Conservation (phyloP, 441 rosid species). For the Arabidopsis lyrata region DNA sequence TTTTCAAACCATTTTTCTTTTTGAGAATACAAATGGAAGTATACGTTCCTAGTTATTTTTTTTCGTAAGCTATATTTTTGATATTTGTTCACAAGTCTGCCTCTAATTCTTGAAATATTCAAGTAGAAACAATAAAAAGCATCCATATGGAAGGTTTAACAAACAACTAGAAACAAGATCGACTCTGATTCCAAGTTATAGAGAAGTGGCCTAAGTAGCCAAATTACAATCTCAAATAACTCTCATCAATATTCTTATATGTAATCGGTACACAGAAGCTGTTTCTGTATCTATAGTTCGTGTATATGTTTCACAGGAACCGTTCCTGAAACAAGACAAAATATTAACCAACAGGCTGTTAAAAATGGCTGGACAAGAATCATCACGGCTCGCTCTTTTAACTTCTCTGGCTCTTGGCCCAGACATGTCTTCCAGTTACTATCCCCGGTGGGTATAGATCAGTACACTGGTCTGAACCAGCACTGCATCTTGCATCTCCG, state of each 20-base stretch:
- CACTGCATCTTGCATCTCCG: conserved; percentile 37
- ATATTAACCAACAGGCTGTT: conserved; percentile 68
- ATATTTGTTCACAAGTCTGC: not conserved
- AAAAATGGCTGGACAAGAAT: conserved; percentile 44
- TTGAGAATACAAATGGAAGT: conserved; percentile 1
- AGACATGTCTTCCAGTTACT: conserved; percentile 40
- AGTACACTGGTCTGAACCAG: conserved; percentile 45
- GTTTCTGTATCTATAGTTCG: conserved; percentile 37
- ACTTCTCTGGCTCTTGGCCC: conserved; percentile 51
- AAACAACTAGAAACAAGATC: conserved; percentile 16
- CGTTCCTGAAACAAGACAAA: conserved; percentile 33
- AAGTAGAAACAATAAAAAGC: conserved; percentile 10
- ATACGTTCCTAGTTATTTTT: not conserved
- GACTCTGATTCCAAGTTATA: conserved; percentile 17
- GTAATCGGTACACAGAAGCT: conserved; percentile 29
- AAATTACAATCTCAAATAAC: conserved; percentile 30
- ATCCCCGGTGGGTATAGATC: conserved; percentile 48
- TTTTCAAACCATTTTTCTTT: conserved; percentile 14
- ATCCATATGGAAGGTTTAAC: conserved; percentile 3
- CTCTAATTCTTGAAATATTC: not conserved
- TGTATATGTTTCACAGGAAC: conserved; percentile 39
- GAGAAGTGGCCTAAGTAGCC: conserved; percentile 41
- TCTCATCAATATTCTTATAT: conserved; percentile 29
- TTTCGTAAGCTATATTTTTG: not conserved
- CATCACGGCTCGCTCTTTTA: conserved; percentile 49